phyloP scores from a whole-genome alignment of 495 filamentous ascomycete species.

The Tuber brumale region DNA sequence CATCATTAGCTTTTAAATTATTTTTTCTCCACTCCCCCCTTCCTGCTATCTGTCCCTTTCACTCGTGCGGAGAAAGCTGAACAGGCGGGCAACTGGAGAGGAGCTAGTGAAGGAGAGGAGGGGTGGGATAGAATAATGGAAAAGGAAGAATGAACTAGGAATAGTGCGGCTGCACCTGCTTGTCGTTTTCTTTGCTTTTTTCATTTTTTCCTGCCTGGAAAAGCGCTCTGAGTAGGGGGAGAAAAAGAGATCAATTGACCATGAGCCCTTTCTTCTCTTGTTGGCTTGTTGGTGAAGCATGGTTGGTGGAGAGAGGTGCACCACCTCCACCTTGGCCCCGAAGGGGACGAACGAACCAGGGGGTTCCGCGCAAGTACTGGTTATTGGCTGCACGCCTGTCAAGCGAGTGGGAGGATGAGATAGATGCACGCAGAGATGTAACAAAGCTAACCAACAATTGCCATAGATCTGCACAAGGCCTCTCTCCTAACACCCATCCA shows the following conservation, averaged over 20 bases:
- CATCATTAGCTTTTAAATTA: background rate
- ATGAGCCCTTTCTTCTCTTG: constrained; percentile 18
- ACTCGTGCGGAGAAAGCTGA: constrained; percentile 36
- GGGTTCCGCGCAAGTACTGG: constrained; percentile 10
- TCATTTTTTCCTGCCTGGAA: background rate
- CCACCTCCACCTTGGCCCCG: constrained; percentile 21
- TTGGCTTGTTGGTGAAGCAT: constrained; percentile 31
- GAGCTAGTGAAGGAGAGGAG: constrained; percentile 11
- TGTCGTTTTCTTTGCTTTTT: background rate
- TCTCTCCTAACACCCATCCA: constrained; percentile 26
- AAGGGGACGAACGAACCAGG: constrained; percentile 33
- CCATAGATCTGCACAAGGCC: constrained; percentile 35
- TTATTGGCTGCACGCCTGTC: constrained; percentile 26
- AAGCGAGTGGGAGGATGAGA: constrained; percentile 38
- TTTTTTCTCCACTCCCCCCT: constrained; percentile 1
- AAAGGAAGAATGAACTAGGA: constrained; percentile 16
- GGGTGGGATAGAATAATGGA: constrained; percentile 18
- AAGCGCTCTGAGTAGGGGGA: constrained; percentile 25
- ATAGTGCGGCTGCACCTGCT: constrained; percentile 26
- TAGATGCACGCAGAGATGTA: constrained; percentile 38
- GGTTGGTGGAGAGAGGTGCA: constrained; percentile 24
- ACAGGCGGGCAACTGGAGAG: constrained; percentile 13
- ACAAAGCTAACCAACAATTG: constrained; percentile 28
- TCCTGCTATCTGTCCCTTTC: constrained; percentile 27
- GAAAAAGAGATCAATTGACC: constrained; percentile 25